These are phyloP conservation scores for Terfezia claveryi DNA, from an alignment of 495 filamentous ascomycete genomes.

Conservation along the genomic window DNA sequence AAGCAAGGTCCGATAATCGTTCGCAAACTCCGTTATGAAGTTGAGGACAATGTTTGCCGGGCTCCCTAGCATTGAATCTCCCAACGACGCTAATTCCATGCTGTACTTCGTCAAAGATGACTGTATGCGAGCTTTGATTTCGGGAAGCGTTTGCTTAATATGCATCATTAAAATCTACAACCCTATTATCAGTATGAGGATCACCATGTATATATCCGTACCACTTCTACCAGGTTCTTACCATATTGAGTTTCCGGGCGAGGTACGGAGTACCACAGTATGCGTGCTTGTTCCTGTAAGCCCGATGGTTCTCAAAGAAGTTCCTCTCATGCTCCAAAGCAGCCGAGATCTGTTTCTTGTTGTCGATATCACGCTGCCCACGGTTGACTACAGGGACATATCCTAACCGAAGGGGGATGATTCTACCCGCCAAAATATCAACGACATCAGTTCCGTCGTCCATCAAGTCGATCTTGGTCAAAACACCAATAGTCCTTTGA, in stretches of 20 bases:
- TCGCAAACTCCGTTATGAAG: slow-evolving; percentile 96
- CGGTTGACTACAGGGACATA: slow-evolving; percentile 98
- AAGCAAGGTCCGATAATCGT: slow-evolving; percentile 86
- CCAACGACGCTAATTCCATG: slow-evolving; percentile 56
- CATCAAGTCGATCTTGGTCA: slow-evolving; percentile 99
- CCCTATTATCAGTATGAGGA: slow-evolving; percentile 2
- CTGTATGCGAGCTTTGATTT: slow-evolving; percentile 90
- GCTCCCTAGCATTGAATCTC: slow-evolving; percentile 92
- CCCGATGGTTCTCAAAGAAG: slow-evolving; percentile 97
- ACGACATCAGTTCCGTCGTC: slow-evolving; percentile 98
- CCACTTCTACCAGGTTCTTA: slow-evolving; percentile 18
- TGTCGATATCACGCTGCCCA: slow-evolving; percentile 97
- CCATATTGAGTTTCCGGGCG: slow-evolving; percentile 85
- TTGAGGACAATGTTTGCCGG: slow-evolving; percentile 88
- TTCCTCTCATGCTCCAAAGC: slow-evolving; percentile 87
- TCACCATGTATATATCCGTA: not conserved
- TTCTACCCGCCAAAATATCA: slow-evolving; percentile 93
- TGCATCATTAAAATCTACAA: slow-evolving; percentile 96
- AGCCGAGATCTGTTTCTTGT: slow-evolving; percentile 77
- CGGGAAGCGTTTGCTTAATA: slow-evolving; percentile 97
- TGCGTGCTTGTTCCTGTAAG: slow-evolving; percentile 91
- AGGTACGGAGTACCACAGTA: slow-evolving; percentile 98
- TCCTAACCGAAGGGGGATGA: slow-evolving; percentile 85
- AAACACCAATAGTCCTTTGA: slow-evolving; percentile 92
- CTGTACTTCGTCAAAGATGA: slow-evolving; percentile 83